Evolutionary conservation across 305 asterid species (phyloP).

Genomic region (Rubia tinctorum): DNA sequence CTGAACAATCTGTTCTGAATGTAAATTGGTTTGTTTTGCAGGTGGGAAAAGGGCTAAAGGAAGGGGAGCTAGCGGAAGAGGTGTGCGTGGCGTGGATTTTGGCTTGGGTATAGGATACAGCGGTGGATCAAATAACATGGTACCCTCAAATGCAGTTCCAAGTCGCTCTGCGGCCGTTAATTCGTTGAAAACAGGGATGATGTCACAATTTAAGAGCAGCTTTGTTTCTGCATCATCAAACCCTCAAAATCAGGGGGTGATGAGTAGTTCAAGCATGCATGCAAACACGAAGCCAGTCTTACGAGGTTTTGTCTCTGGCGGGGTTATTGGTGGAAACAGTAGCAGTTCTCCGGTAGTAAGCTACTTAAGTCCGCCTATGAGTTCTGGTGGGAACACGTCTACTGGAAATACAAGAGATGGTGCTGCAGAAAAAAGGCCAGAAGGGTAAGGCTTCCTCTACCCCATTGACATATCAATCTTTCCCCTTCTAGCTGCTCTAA

Average conservation of each 20-base stretch:
- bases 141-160: slow-evolving; percentile 44
- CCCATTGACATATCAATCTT: neutral
- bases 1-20: neutral
- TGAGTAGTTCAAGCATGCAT: slow-evolving; percentile 38
- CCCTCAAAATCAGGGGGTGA: slow-evolving; percentile 56
- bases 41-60: slow-evolving; percentile 95
- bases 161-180: slow-evolving; percentile 65
- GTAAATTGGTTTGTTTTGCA: slow-evolving; percentile 30
- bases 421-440: slow-evolving; percentile 37
- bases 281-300: slow-evolving; percentile 51
- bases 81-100: slow-evolving; percentile 93
- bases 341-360: slow-evolving; percentile 38
- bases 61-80: slow-evolving; percentile 69
- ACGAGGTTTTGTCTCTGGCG: slow-evolving; percentile 90
- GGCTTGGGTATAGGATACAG: slow-evolving; percentile 93
- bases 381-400: slow-evolving; percentile 29
- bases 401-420: slow-evolving; percentile 35
- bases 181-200: slow-evolving; percentile 68
- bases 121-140: slow-evolving; percentile 46
- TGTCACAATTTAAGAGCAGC: slow-evolving; percentile 77
- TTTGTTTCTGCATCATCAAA: slow-evolving; percentile 89
- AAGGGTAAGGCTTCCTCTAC: slow-evolving; percentile 39
- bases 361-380: slow-evolving; percentile 35
- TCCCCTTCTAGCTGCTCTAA: neutral
- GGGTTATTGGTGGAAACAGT: slow-evolving; percentile 78